phyloP scores from a whole-genome alignment of 345 rosid genomes.

The Laguncularia racemosa region DNA sequence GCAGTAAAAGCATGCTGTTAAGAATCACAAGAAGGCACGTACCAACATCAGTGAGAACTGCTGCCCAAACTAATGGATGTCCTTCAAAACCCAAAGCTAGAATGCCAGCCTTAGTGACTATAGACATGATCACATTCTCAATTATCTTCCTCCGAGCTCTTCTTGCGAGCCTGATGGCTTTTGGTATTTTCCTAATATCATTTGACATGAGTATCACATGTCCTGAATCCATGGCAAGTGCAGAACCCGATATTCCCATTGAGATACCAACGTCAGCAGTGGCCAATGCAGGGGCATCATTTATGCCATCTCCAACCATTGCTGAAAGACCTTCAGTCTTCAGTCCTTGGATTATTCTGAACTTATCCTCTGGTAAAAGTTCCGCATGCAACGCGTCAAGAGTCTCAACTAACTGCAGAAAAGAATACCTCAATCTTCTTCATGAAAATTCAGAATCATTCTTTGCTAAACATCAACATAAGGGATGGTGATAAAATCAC shows the following conservation, averaged over 20 bases:
- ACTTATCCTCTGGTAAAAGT: conserved; percentile 78
- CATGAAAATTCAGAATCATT: too few species aligned
- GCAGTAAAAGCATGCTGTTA: conserved; percentile 72
- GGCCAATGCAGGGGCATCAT: conserved; percentile 96
- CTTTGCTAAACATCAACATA: too few species aligned
- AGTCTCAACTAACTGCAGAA: conserved; percentile 52
- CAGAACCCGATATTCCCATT: conserved; percentile 87
- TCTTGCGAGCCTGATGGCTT: conserved; percentile 50
- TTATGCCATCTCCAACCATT: conserved; percentile 90
- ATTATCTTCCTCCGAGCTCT: conserved; percentile 59
- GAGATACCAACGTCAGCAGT: conserved; percentile 84
- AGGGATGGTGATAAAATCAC: too few species aligned
- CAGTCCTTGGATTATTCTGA: conserved; percentile 35
- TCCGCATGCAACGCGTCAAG: conserved; percentile 57
- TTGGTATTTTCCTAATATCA: conserved; percentile 65
- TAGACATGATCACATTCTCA: conserved; percentile 56
- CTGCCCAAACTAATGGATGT: conserved; percentile 84
- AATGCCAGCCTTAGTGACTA: conserved; percentile 53
- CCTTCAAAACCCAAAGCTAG: conserved; percentile 72
- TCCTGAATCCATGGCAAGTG: conserved; percentile 83
- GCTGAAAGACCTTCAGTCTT: conserved; percentile 55
- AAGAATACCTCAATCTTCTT: not conserved
- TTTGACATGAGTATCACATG: conserved; percentile 77
- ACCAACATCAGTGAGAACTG: conserved; percentile 84
- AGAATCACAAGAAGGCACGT: conserved; percentile 77